Base-by-base conservation (phyloP, 208 protist genomes). In the Trypanosoma melophagium region DNA sequence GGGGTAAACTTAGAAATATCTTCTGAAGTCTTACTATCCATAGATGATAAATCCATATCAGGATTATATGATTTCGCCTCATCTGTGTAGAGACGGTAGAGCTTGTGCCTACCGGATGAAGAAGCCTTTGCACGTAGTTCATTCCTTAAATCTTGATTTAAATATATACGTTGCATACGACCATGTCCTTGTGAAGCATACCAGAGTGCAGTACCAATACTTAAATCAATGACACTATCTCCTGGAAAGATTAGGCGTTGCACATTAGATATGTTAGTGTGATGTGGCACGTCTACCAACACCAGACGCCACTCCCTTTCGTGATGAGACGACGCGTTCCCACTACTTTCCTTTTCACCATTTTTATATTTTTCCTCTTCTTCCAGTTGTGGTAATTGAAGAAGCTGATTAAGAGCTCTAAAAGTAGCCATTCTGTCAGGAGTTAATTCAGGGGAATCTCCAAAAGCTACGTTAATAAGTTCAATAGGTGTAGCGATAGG, bases 151-250 rank as follows among this genome's bases (percentile, higher is more conserved):
- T 47, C 45, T 45, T 86, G 82, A 47, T 64, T 72, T 21, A 61
- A 55, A 31, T 28, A 53, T 17, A 95, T 69, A 1, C 74, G 44
- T 61, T 95, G 89, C 90, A 95, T 87, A 45, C 87, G 84, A 3
- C 92, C 92, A 12, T 72, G 71, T 7, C 84, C 92, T 5, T 89
- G 79, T 7, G 95, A 84, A 12, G 94, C 96, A 75, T 97, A 87
- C 95, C 96, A 99, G 10, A 99, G 77, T 49, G 95, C 97, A 0
- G 89, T 91, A 56, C 92, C 96, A 65, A 99, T 98, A 78, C 97
- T 98, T 25, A 98, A 64, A 68, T 99, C 97, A 91, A 99, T 98
- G 3, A 98, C 89, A 25, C 92, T 97, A 65, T 79, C 54, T 35
- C 81, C 61, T 21, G 97, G 97, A 47, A 59, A 71, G 14, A 98